Evolutionary conservation across 2,329 filamentous ascomycete genomes (phyloP).

Genomic region (Colletotrichum nymphaeae): DNA sequence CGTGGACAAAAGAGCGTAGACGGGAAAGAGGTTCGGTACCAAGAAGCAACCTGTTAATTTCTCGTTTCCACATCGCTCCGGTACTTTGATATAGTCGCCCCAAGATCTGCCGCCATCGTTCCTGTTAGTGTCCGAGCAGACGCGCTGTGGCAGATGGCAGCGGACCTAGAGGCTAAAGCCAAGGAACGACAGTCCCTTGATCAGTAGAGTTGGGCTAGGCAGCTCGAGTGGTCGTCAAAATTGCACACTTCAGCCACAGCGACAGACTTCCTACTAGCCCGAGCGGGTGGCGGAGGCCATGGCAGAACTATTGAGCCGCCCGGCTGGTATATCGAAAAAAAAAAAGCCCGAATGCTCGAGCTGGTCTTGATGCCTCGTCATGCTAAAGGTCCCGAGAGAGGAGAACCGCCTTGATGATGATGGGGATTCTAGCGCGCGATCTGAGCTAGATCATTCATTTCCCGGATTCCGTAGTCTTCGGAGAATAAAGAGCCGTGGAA

Average conservation of each 20-base stretch:
- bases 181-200: not conserved
- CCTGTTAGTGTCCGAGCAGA: conserved; percentile 17
- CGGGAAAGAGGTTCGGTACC: not conserved
- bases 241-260: conserved; percentile 8
- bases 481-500: not conserved
- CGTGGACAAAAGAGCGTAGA: not conserved
- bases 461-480: conserved; percentile 2
- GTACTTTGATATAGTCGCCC: not conserved
- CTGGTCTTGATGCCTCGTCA: not conserved
- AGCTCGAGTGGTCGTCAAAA: conserved; percentile 18
- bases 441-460: conserved; percentile 3
- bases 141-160: not conserved
- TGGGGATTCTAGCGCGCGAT: not conserved
- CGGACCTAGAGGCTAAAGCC: not conserved
- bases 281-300: not conserved
- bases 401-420: not conserved
- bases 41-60: not conserved
- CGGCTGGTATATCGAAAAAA: not conserved
- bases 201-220: not conserved
- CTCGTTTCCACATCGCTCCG: conserved; percentile 2
- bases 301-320: conserved; percentile 20
- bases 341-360: not conserved
- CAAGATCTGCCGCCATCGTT: conserved; percentile 17
- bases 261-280: not conserved
- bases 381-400: not conserved